Percentiles rank a stretch among this genome's conserved stretches.
phyloP scores from a whole-genome alignment of 345 rosid species.

The Bruguiera parviflora region DNA sequence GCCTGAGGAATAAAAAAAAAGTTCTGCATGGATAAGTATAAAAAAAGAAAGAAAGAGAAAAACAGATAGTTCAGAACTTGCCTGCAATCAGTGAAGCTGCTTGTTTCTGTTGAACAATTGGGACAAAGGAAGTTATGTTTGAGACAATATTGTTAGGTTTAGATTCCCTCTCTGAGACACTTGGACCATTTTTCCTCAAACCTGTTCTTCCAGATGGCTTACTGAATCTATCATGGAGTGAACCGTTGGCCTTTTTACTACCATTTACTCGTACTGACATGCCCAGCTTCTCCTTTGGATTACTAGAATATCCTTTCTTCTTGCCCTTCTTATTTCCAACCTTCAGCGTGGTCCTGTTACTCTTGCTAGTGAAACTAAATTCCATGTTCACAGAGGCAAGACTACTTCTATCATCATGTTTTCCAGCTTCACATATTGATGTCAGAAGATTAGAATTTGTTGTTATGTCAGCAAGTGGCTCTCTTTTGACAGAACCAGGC shows the following conservation, averaged over 20 bases:
- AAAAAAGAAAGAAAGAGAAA: neutral
- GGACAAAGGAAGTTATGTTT: constrained; percentile 69
- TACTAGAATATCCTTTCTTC: constrained; percentile 43
- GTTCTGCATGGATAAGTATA: neutral
- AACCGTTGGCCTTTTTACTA: constrained; percentile 34
- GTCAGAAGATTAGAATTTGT: constrained; percentile 39
- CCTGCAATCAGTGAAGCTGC: constrained; percentile 61
- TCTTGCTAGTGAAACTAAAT: constrained; percentile 43
- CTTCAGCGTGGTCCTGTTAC: constrained; percentile 43
- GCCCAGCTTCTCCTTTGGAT: constrained; percentile 44
- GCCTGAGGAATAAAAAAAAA: neutral
- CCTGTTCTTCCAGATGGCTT: constrained; percentile 56
- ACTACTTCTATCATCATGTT: constrained; percentile 51
- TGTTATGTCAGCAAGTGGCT: constrained; percentile 54
- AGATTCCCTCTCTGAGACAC: constrained; percentile 41
- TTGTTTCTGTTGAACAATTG: constrained; percentile 79
- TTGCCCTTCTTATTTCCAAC: constrained; percentile 35
- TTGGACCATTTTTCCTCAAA: constrained; percentile 36
- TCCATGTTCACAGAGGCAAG: constrained; percentile 59
- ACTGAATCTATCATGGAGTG: constrained; percentile 47
- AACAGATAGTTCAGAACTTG: constrained; percentile 16
- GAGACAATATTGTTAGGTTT: constrained; percentile 74
- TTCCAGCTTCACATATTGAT: constrained; percentile 44
- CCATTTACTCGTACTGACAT: constrained; percentile 26
- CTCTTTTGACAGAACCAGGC: constrained; percentile 40